These are phyloP conservation scores for Corniculantispora saksenae DNA, from an alignment of 2,329 filamentous ascomycete genomes.

Conservation along the genomic window DNA sequence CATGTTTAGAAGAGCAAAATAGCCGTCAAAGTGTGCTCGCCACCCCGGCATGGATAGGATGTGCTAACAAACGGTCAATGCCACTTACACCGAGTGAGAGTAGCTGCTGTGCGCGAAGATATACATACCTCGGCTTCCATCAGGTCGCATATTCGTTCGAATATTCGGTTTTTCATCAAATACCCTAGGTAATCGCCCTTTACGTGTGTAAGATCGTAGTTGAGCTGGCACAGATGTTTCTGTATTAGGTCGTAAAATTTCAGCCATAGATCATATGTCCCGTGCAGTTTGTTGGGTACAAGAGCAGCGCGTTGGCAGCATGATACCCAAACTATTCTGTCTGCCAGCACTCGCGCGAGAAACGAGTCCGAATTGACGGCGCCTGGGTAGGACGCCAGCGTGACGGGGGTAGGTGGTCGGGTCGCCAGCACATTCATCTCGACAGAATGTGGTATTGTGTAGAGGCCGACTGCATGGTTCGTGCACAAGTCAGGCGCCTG, in stretches of 20 bases:
- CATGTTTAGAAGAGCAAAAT: slow-evolving; percentile 8
- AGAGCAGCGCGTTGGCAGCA: slow-evolving; percentile 3
- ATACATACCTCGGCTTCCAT: slow-evolving; percentile 17
- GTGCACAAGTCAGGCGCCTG: not conserved
- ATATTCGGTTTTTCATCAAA: slow-evolving; percentile 10
- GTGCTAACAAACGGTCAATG: slow-evolving; percentile 2
- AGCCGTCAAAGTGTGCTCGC: slow-evolving; percentile 16
- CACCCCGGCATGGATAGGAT: slow-evolving; percentile 11
- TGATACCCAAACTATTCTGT: slow-evolving; percentile 13
- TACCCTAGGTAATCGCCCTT: not conserved
- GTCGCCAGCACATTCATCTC: slow-evolving; percentile 4
- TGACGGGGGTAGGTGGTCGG: not conserved
- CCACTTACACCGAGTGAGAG: not conserved
- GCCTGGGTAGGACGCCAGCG: slow-evolving; percentile 9
- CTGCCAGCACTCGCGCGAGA: slow-evolving; percentile 14
- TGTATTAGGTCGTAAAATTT: slow-evolving; percentile 7
- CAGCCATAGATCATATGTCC: slow-evolving; percentile 2
- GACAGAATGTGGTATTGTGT: not conserved
- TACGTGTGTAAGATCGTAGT: slow-evolving; percentile 7
- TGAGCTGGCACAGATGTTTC: slow-evolving; percentile 5
- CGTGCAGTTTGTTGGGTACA: slow-evolving; percentile 1
- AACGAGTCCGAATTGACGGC: slow-evolving; percentile 13
- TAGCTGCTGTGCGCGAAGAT: not conserved
- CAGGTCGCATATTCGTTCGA: slow-evolving; percentile 16
- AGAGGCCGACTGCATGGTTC: not conserved